These are phyloP conservation scores for Atractiella rhizophila DNA, from an alignment of 768 basidiomycete genomes.

Conservation along the genomic window DNA sequence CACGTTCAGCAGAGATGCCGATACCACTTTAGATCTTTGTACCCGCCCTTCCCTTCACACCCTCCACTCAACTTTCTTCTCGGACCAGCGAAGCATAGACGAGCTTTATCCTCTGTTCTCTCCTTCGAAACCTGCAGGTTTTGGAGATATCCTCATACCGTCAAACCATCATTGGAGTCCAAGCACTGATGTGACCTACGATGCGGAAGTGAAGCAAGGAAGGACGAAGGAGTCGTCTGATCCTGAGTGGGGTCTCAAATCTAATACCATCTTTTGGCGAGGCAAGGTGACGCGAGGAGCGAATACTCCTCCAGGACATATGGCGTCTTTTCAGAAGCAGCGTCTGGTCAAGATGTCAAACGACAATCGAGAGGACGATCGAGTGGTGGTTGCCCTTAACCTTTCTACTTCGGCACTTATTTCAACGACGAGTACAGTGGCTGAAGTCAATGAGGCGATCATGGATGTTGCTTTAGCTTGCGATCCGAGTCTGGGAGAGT, in stretches of 20 bases:
- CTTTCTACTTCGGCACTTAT: constrained; percentile 25
- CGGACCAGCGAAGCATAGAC: constrained; percentile 74
- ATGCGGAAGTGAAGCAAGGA: constrained; percentile 14
- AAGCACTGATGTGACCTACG: constrained; percentile 16
- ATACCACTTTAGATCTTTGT: constrained; percentile 56
- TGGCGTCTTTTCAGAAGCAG: constrained; percentile 17
- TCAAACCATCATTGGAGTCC: constrained; percentile 68
- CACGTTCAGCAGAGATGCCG: constrained; percentile 35
- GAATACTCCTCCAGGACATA: constrained; percentile 15
- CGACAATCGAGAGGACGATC: constrained; percentile 3
- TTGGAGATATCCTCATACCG: constrained; percentile 73
- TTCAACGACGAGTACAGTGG: constrained; percentile 37
- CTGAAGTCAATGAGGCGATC: constrained; percentile 43
- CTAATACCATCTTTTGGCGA: constrained; percentile 68
- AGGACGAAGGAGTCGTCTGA: constrained; percentile 32
- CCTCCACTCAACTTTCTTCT: constrained; percentile 85
- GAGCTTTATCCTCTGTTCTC: constrained; percentile 82
- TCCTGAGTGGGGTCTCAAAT: constrained; percentile 72
- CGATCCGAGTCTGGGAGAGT: constrained; percentile 16
- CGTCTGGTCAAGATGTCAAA: constrained; percentile 17
- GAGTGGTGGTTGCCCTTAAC: constrained; percentile 15
- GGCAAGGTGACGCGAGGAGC: constrained; percentile 71
- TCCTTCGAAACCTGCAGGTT: constrained; percentile 64
- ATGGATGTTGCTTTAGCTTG: constrained; percentile 45
- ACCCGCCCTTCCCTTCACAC: constrained; percentile 53